These are phyloP conservation scores for Podospora sp. DNA, from an alignment of 495 filamentous ascomycete species.

Conservation along the genomic window DNA sequence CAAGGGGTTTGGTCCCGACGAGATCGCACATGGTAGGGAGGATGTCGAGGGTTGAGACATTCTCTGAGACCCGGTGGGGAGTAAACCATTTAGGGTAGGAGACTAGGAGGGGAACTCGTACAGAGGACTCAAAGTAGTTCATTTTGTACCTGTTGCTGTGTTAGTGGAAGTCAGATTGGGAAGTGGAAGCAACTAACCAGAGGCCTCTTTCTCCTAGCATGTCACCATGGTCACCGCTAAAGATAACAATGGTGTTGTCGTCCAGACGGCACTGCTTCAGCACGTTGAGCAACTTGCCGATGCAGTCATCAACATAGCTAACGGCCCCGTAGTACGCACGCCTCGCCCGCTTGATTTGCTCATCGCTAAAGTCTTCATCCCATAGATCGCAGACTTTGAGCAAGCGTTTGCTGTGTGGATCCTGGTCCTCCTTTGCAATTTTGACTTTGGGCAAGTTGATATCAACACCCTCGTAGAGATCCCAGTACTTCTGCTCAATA, in stretches of 20 bases:
- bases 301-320: constrained; percentile 84
- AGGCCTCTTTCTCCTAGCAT: constrained; percentile 88
- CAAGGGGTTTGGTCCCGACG: constrained; percentile 64
- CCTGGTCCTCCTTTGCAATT: constrained; percentile 76
- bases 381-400: constrained; percentile 79
- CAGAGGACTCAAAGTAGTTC: constrained; percentile 83
- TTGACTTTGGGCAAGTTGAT: constrained; percentile 74
- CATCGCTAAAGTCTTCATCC: constrained; percentile 74
- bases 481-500: constrained; percentile 86
- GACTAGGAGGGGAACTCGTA: constrained; percentile 79
- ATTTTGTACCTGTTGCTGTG: constrained; percentile 71
- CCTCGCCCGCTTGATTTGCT: constrained; percentile 76
- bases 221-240: constrained; percentile 88
- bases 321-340: constrained; percentile 88
- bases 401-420: constrained; percentile 78
- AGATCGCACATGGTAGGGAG: constrained; percentile 82
- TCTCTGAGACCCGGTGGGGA: constrained; percentile 69
- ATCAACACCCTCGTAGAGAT: constrained; percentile 83
- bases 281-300: constrained; percentile 73
- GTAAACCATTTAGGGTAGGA: constrained; percentile 68
- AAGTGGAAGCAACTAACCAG: constrained; percentile 59
- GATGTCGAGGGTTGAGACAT: constrained; percentile 84
- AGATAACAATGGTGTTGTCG: constrained; percentile 82
- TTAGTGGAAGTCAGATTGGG: constrained; percentile 7
- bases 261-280: constrained; percentile 74